These are phyloP conservation scores for Macrolepiota albuminosa DNA, from an alignment of 768 basidiomycete genomes.

Conservation along the genomic window DNA sequence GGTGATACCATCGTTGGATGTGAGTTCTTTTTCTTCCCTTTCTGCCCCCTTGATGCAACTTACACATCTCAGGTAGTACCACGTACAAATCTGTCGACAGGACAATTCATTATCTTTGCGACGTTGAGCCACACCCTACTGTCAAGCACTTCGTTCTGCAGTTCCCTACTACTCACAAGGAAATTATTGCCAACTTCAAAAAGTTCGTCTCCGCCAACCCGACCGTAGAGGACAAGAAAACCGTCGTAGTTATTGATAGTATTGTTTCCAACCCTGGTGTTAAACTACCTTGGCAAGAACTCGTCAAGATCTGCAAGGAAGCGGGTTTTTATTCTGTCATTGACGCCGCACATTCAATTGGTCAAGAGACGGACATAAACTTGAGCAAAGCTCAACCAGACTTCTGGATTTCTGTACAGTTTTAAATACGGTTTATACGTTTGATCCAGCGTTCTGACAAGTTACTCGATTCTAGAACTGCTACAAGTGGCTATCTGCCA, in stretches of 20 bases:
- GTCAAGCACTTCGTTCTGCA: conserved; percentile 43
- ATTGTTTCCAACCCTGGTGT: conserved; percentile 65
- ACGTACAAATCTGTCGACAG: conserved; percentile 48
- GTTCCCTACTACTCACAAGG: conserved; percentile 53
- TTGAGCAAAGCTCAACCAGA: conserved; percentile 56
- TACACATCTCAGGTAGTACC: conserved; percentile 8
- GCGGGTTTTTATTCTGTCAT: conserved; percentile 64
- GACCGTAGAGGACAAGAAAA: conserved; percentile 27
- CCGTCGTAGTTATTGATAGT: conserved; percentile 66
- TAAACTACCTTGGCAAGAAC: conserved; percentile 71
- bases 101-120: conserved; percentile 49
- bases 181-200: conserved; percentile 30
- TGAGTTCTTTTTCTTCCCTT: conserved; percentile 17
- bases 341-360: conserved; percentile 81
- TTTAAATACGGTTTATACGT: conserved; percentile 14
- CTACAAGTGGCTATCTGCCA: conserved; percentile 81
- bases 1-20: conserved; percentile 60
- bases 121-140: conserved; percentile 49
- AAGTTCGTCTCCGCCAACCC: conserved; percentile 16
- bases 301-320: conserved; percentile 60
- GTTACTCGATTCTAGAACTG: conserved; percentile 47
- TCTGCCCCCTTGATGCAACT: not conserved
- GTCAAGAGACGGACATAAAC: conserved; percentile 66
- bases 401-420: conserved; percentile 70
- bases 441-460: not conserved